Conservation (phyloP, 495 filamentous ascomycete species). For the Lophiotrema nucula region DNA sequence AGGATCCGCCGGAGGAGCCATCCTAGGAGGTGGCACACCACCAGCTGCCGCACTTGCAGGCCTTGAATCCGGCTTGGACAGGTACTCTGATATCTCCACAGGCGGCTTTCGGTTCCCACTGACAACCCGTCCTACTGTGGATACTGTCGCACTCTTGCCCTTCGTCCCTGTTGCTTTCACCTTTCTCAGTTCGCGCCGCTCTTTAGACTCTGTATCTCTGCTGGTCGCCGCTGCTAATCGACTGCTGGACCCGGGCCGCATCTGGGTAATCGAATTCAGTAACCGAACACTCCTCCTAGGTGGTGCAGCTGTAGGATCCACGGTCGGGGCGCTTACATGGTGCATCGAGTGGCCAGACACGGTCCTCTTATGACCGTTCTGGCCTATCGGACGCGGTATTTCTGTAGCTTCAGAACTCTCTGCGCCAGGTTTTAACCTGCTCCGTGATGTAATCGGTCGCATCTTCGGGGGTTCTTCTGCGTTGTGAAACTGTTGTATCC, state of each 20-base stretch:
- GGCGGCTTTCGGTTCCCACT: constrained; percentile 80
- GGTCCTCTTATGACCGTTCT: constrained; percentile 75
- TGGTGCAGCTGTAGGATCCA: constrained; percentile 56
- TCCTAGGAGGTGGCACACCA: constrained; percentile 19
- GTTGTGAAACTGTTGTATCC: constrained; percentile 54
- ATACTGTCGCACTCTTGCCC: constrained; percentile 52
- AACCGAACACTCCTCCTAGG: constrained; percentile 78
- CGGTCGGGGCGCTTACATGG: constrained; percentile 4
- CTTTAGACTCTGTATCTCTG: constrained; percentile 52
- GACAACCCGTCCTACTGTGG: constrained; percentile 76
- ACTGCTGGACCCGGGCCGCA: constrained; percentile 56
- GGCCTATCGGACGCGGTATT: constrained; percentile 43
- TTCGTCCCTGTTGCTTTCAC: constrained; percentile 64
- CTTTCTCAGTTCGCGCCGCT: constrained; percentile 74
- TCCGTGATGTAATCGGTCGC: constrained; percentile 51
- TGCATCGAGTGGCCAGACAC: constrained; percentile 77
- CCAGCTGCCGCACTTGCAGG: constrained; percentile 29
- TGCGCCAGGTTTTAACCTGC: constrained; percentile 28
- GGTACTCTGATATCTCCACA: constrained; percentile 61
- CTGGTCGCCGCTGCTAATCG: constrained; percentile 48
- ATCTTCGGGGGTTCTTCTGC: constrained; percentile 62
- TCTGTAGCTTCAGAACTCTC: constrained; percentile 54
- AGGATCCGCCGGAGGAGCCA: constrained; percentile 20
- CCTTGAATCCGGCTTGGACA: constrained; percentile 55
- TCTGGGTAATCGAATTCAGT: constrained; percentile 61